These are phyloP conservation scores for Pichia californica DNA, from an alignment of 805 yeast genomes.

Conservation along the genomic window DNA sequence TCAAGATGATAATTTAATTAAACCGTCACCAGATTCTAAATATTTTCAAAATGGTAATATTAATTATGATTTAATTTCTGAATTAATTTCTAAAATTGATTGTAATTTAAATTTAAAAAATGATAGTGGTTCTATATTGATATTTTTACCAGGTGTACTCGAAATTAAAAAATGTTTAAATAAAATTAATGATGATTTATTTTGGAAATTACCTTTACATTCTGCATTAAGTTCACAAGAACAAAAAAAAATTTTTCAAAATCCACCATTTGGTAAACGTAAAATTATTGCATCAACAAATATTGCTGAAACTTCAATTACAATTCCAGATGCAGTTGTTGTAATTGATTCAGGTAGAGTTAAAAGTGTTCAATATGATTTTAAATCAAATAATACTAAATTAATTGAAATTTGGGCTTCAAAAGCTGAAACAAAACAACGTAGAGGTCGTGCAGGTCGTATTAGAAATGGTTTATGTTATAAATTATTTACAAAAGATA, in stretches of 20 bases:
- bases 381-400: constrained; percentile 59
- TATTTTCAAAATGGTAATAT: constrained; percentile 63
- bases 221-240: constrained; percentile 81
- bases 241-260: constrained; percentile 67
- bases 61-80: constrained; percentile 65
- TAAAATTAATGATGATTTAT: constrained; percentile 23
- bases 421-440: constrained; percentile 79
- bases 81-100: constrained; percentile 50
- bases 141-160: constrained; percentile 86
- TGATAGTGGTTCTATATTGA: constrained; percentile 66
- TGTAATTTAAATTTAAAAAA: constrained; percentile 33
- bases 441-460: constrained; percentile 99
- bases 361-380: constrained; percentile 67
- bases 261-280: constrained; percentile 47
- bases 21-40: constrained; percentile 58
- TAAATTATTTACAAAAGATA: constrained; percentile 63
- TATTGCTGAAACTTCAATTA: constrained; percentile 95
- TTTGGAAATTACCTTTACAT: constrained; percentile 68
- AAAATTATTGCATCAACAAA: constrained; percentile 88
- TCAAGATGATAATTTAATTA: constrained; percentile 31
- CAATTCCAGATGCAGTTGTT: constrained; percentile 90
- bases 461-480: constrained; percentile 77
- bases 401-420: constrained; percentile 84
- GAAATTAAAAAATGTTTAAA: constrained; percentile 68
- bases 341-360: constrained; percentile 87